Evolutionary conservation across 495 filamentous ascomycete genomes (phyloP), one percentile per base, ranked within the genome.

Genomic region (Cryomyces minteri): DNA sequence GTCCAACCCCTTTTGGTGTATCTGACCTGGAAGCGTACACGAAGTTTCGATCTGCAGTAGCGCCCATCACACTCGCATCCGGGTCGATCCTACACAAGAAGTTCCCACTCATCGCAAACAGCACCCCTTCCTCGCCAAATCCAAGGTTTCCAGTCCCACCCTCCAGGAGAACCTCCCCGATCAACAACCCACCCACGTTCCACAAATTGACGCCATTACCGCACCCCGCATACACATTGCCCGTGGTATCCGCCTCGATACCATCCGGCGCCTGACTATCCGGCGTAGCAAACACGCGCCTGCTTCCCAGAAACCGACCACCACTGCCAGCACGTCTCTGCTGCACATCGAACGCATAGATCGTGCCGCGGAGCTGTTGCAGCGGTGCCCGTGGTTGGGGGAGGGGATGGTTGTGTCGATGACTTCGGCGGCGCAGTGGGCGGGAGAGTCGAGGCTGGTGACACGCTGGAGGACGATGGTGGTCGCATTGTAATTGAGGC

Each of bases 291-390:
- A 64, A 64, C 18, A 57, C 48, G 29, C 56, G 32, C 10, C 58
- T 39, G 28, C 60, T 59, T 11, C 10, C 25, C 31, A 64, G 46
- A 11, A 43, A 8, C 47, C 60, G 44, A 73, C 67, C 5, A 59
- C 62, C 49, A 72, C 71, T 2, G 71, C 71, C 29, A 76, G 63
- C 33, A 65, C 68, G 7, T 63, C 56, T 30, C 71, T 58, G 28
- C 60, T 60, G 34, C 66, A 60, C 0, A 64, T 73, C 2, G 46
- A 34, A 1, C 47, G 6, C 37, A 5, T 0, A 52, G 54, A 33
- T 54, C 44, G 14, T 49, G 47, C 44, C 32, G 31, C 30, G 1
- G 54, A 51, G 32, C 50, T 46, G 40, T 48, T 28, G 11, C 43
- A 45, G 41, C 56, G 57, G 47, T 43, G 51, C 31, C 60, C 58